Base-by-base conservation (phyloP, 2,329 filamentous ascomycete genomes). In the Saccharata proteae region DNA sequence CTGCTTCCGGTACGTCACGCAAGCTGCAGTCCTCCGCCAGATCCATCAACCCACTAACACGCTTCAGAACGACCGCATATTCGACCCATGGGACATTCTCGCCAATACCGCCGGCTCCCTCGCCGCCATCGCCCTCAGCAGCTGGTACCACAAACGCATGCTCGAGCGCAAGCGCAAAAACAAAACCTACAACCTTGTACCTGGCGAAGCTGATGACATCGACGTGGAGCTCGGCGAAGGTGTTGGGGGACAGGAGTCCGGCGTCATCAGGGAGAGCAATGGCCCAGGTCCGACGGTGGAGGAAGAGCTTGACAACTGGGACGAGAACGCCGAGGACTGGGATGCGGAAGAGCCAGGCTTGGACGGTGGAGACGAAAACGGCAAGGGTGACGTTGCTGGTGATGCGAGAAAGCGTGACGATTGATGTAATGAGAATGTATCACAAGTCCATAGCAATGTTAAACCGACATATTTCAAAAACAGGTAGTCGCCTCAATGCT, bases 101-200 rank as follows among this genome's bases (percentile, higher is more conserved):
- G 85, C 86, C 49, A 98, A 98, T 53, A 58, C 93, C 1, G 61
- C 82, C 23, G 90, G 90, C 24, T 88, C 80, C 40, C 57, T 80
- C 10, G 61, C 66, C 1, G 85, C 73, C 0, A 52, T 94, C 13
- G 77, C 67, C 0, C 53, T 93, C 13, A 92, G 82, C 52, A 77
- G 75, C 35, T 88, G 82, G 80, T 98, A 98, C 53, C 90, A 98
- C 59, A 80, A 81, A 50, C 78, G 90, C 37, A 96, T 96, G 85
- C 64, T 96, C 22, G 88, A 96, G 56, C 71, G 90, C 39, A 82
- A 80, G 52, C 71, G 86, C 38, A 65, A 74, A 47, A 74, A 73
- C 34, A 80, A 80, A 48, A 90, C 90, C 47, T 92, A 92, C 48
- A 68, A 71, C 32, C 67, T 71, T 5, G 69, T 92, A 5, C 71